Evolutionary conservation across 305 asterid species (phyloP).

Genomic region (Caryopteris hybrid): DNA sequence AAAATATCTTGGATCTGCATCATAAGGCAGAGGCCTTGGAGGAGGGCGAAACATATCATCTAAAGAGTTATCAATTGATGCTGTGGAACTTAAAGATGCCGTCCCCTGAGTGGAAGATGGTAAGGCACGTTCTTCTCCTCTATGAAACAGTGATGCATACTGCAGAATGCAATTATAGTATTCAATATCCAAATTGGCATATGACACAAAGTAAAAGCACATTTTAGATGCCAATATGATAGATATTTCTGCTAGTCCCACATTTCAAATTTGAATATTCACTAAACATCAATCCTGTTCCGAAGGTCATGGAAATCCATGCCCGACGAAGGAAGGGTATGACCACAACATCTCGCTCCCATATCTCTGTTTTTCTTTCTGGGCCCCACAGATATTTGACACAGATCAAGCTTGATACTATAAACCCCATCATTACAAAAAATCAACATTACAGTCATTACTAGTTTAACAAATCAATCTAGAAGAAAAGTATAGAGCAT

Average conservation of each 20-base stretch:
- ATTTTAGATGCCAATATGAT: slow-evolving; percentile 8
- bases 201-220: neutral
- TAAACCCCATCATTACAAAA: neutral
- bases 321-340: neutral
- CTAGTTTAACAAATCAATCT: neutral
- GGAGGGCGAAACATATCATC: slow-evolving; percentile 48
- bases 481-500: slow-evolving; percentile 4
- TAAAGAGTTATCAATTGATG: slow-evolving; percentile 46
- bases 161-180: slow-evolving; percentile 27
- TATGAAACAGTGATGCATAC: slow-evolving; percentile 48
- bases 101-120: slow-evolving; percentile 41
- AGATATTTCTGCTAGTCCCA: neutral
- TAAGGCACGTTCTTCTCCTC: slow-evolving; percentile 45
- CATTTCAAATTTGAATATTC: neutral
- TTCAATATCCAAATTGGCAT: slow-evolving; percentile 10
- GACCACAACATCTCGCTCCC: neutral
- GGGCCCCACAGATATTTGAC: neutral
- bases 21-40: slow-evolving; percentile 63
- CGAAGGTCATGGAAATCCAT: neutral
- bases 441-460: neutral
- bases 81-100: slow-evolving; percentile 36
- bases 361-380: neutral
- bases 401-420: neutral
- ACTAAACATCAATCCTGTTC: neutral
- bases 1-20: slow-evolving; percentile 54